Base-by-base conservation (phyloP, 2,329 filamentous ascomycete species). In the Cadophora malorum region DNA sequence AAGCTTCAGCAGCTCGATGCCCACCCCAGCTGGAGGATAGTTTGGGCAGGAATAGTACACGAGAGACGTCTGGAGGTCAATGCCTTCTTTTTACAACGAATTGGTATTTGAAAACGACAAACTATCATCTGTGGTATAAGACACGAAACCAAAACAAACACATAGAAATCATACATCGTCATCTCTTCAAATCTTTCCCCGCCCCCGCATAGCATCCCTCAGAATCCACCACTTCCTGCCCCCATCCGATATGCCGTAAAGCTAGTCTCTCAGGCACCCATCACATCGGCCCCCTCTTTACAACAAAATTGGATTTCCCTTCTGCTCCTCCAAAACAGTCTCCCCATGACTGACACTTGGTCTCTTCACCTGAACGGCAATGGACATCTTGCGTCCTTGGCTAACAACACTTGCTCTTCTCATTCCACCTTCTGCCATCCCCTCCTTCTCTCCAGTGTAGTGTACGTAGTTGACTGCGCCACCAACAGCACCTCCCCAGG, bases 401-500 rank as follows among this genome's bases (percentile, higher is more conserved):
- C 55, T 56, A 9, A 69, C 41, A 38, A 67, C 56, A 41, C 23
- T 41, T 1, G 65, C 64, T 62, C 67, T 66, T 23, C 64, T 61
- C 4, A 49, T 50, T 19, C 61, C 67, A 33, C 67, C 65, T 28
- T 65, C 65, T 35, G 52, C 19, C 14, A 58, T 25, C 28, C 31
- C 35, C 31, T 67, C 68, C 64, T 72, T 73, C 58, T 70, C 71
- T 31, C 64, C 67, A 64, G 70, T 69, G 59, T 73, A 71, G 53
- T 73, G 71, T 2, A 69, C 65, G 28, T 71, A 69, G 16, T 73
- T 71, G 49, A 74, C 62, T 7, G 65, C 72, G 38, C 74, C 65
- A 58, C 76, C 73, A 33, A 77, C 70, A 33, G 77, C 75, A 23
- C 76, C 71, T 23, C 67, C 67, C 60, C 61, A 67, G 19, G 67